Base-by-base conservation (phyloP, 192 early-diverging fungal species). In the Rhizophagus prolifer region DNA sequence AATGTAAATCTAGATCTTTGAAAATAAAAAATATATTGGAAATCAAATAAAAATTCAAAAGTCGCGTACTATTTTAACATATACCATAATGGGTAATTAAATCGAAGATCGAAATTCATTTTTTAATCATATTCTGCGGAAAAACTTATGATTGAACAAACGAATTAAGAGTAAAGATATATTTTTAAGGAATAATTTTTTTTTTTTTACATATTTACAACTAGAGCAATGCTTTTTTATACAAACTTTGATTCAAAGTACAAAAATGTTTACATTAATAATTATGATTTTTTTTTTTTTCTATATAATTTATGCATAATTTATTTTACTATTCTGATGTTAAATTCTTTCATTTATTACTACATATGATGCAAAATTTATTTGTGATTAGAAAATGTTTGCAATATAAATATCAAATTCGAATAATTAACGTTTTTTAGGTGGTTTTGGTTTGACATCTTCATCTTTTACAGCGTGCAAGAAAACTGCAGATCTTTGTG, bases 381-480 rank as follows among this genome's bases (percentile, higher is more conserved):
- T 54, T 19, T 54, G 16, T 16, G 16, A 47, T 47, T 47, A 9
- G 10, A 44, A n/a, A 38, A 44, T 44, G 10, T 44, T n/a, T 44
- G 10, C 2, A 12, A 44, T 44, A 44, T 44, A 44, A 41, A 44
- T 44, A 44, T 44, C 3, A 12, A 10, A 44, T 44, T 2, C 41
- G 47, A 54, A 19, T 21, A 54, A 14, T 13, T 54, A 54, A 31
- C 74, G 19, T 41, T 76, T 76, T 36, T 67, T 76, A 16, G 75
- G 41, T 46, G 64, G 62, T 67, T 58, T 61, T 7, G 75, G 75
- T 67, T 76, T 76, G 19, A 76, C 64, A 76, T 76, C 75, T 19
- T 76, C 75, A 19, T 76, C 75, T 50, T 76, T 76, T 31, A 76
- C 75, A 58, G 44, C 23, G 23, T 76, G 75, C 64, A 76, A 58